Base-by-base conservation (phyloP, 2,329 filamentous ascomycete species). In the Ramularia collo-cygni region DNA sequence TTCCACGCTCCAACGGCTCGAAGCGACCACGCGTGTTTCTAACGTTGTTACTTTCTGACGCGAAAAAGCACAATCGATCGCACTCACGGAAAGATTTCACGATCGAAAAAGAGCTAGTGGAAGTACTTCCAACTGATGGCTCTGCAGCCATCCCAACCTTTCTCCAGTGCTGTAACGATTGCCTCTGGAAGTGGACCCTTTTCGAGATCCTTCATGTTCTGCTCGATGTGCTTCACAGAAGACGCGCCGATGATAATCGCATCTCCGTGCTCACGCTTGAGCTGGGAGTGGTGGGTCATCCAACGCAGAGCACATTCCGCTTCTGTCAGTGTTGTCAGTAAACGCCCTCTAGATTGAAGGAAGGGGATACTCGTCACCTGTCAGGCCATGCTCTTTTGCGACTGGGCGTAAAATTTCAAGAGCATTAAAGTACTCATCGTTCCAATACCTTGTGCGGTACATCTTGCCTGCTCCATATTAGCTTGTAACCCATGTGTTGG, bases 241-340 rank as follows among this genome's bases (percentile, higher is more conserved):
- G 56, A 60, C 1, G 61, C 64, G 1, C 67, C 65, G 21, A 68
- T 58, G 37, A 69, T 56, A 10, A 68, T 55, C 7, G 55, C 62
- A 53, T 69, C 65, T 2, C 50, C 54, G 17, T 53, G 36, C 26
- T 62, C 53, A 8, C 47, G 42, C 27, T 55, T 55, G 35, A 69
- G 36, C 33, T 51, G 30, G 8, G 60, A 66, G 43, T 74, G 69
- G 51, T 72, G 64, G 1, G 55, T 54, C 26, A 64, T 56, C 70
- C 71, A 73, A 19, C 70, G 48, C 38, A 74, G 44, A 1, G 67
- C 68, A 46, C 61, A 60, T 44, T 72, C 67, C 0, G 61, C 58
- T 40, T 65, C 54, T 0, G 64, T 67, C n/a, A n/a, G n/a, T n/a
- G n/a, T n/a, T n/a, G n/a, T n/a, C n/a, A n/a, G n/a, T n/a, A n/a